These are phyloP conservation scores for Candida tallmaniae DNA, from an alignment of 805 yeast species.

Conservation along the genomic window DNA sequence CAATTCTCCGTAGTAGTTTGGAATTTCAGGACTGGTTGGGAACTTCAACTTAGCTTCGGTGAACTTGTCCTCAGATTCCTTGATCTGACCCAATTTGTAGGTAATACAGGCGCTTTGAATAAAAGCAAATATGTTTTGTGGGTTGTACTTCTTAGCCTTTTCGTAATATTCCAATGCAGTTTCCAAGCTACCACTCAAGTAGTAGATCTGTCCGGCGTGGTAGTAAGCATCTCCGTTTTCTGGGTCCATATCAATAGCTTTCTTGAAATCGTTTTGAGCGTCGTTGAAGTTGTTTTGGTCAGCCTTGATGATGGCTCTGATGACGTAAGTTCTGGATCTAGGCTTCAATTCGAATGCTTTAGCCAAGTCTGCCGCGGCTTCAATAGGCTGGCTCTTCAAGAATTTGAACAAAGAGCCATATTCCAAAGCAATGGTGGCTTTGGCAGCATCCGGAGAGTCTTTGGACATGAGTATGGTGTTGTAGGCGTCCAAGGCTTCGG, in stretches of 20 bases:
- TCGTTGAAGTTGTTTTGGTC: conserved; percentile 65
- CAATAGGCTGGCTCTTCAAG: conserved; percentile 66
- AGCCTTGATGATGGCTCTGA: conserved; percentile 77
- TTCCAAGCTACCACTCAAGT: conserved; percentile 68
- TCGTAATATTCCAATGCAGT: conserved; percentile 72
- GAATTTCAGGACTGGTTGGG: conserved; percentile 87
- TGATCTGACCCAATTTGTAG: conserved; percentile 67
- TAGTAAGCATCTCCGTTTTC: conserved; percentile 79
- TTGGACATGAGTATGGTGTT: conserved; percentile 26
- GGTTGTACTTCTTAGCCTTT: conserved; percentile 70
- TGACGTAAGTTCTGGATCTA: conserved; percentile 76
- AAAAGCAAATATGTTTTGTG: conserved; percentile 74
- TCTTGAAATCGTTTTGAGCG: conserved; percentile 61
- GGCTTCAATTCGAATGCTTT: conserved; percentile 64
- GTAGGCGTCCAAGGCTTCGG: conserved; percentile 54
- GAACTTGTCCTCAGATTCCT: conserved; percentile 61
- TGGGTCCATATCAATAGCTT: conserved; percentile 67
- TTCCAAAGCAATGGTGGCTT: conserved; percentile 71
- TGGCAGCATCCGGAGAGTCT: conserved; percentile 34
- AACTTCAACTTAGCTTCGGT: conserved; percentile 65
- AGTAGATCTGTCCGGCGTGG: conserved; percentile 90
- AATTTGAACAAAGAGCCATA: conserved; percentile 79
- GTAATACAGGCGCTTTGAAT: conserved; percentile 91
- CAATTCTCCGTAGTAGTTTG: conserved; percentile 94
- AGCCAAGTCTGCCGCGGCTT: conserved; percentile 61